phyloP scores from a whole-genome alignment of 208 protist species.

The Trypanosoma lewisi region DNA sequence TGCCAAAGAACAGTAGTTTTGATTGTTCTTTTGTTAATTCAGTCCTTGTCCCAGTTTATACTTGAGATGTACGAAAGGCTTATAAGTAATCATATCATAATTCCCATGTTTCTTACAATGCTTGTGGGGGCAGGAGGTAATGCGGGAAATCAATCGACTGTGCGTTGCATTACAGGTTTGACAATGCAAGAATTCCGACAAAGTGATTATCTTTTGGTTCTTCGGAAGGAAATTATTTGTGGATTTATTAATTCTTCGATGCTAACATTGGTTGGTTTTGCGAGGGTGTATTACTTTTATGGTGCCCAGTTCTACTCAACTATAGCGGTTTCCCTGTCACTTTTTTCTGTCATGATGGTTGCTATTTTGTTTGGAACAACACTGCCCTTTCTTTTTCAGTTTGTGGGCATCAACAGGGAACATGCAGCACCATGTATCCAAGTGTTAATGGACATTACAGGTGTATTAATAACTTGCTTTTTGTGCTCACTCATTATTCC shows the following conservation, averaged over 20 bases:
- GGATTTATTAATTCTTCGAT: conserved; percentile 29
- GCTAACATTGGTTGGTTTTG: conserved; percentile 30
- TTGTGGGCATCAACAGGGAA: conserved; percentile 26
- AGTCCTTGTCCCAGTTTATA: conserved; percentile 41
- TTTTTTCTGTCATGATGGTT: conserved; percentile 34
- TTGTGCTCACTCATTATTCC: conserved; percentile 29
- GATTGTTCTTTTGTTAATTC: conserved; percentile 31
- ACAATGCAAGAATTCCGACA: conserved; percentile 25
- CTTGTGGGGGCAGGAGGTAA: conserved; percentile 63
- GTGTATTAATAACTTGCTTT: conserved; percentile 44
- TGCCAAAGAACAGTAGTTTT: conserved; percentile 29
- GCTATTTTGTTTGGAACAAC: conserved; percentile 33
- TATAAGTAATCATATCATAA: conserved; percentile 39
- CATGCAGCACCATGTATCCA: conserved; percentile 42
- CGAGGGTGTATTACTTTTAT: conserved; percentile 37
- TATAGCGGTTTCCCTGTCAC: conserved; percentile 31
- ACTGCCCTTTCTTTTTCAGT: conserved; percentile 34
- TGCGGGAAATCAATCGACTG: conserved; percentile 48
- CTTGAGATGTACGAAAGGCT: conserved; percentile 42
- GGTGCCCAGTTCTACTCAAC: conserved; percentile 26
- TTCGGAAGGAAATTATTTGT: conserved; percentile 24
- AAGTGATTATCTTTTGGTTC: conserved; percentile 17
- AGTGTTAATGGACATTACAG: conserved; percentile 44
- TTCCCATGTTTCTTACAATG: conserved; percentile 68
- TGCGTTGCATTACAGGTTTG: conserved; percentile 32